A percentile compares a stretch with the other conserved stretches of the same genome.
Evolutionary conservation across 129 eudicot genomes (phyloP).

Genomic region (Deinandra increscens): DNA sequence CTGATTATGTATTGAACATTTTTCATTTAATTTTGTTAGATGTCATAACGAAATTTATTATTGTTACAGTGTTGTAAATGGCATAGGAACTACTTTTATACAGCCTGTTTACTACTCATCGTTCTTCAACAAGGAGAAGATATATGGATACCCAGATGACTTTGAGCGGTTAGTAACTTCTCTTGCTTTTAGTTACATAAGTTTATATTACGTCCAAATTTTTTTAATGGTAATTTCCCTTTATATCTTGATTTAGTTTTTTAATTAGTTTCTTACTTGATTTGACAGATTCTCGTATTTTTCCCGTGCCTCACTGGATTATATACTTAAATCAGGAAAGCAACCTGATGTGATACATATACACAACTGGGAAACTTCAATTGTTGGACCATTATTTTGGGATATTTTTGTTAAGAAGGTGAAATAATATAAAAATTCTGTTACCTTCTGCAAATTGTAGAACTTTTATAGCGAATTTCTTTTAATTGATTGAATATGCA

Average conservation of each 20-base stretch:
- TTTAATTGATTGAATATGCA: conserved; percentile 20
- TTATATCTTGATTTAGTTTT: conserved; percentile 10
- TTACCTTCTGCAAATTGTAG: not conserved
- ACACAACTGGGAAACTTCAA: conserved; percentile 75
- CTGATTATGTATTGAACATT: not conserved
- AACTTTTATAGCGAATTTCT: not conserved
- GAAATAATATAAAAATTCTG: not conserved
- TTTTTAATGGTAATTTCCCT: not conserved
- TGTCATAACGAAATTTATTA: conserved; percentile 13
- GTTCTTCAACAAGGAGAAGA: conserved; percentile 48
- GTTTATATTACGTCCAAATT: not conserved
- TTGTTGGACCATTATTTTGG: conserved; percentile 72
- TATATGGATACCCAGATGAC: conserved; percentile 62
- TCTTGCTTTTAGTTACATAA: not conserved
- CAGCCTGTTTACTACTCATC: conserved; percentile 63
- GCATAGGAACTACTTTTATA: conserved; percentile 71
- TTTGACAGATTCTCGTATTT: conserved; percentile 68
- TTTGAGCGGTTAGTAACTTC: conserved; percentile 57
- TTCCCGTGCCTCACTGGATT: conserved; percentile 74
- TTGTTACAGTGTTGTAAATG: conserved; percentile 60
- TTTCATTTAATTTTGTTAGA: not conserved
- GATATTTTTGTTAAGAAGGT: conserved; percentile 77
- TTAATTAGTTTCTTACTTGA: conserved; percentile 4
- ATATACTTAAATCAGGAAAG: conserved; percentile 64
- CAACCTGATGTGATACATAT: conserved; percentile 64